These are phyloP conservation scores for Hanseniaspora lindneri DNA, from an alignment of 805 yeast genomes.

Conservation along the genomic window DNA sequence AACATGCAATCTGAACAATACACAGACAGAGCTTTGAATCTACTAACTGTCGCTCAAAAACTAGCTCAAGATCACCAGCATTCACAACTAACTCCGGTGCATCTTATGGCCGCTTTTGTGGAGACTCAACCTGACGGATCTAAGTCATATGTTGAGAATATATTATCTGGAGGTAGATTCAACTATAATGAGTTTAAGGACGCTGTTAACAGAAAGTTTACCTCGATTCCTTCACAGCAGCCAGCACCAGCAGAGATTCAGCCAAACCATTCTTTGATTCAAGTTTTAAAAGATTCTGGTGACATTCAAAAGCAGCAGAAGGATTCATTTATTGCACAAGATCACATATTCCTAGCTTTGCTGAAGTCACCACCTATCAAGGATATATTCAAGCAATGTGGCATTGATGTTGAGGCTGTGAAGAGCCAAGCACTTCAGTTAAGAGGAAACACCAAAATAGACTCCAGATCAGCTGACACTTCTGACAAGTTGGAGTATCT, in stretches of 20 bases:
- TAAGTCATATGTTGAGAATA: slow-evolving; percentile 60
- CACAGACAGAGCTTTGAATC: slow-evolving; percentile 83
- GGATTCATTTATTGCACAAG: slow-evolving; percentile 86
- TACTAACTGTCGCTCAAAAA: slow-evolving; percentile 66
- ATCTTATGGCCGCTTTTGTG: slow-evolving; percentile 82
- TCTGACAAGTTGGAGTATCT: slow-evolving; percentile 73
- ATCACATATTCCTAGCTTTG: slow-evolving; percentile 76
- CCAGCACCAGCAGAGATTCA: slow-evolving; percentile 81
- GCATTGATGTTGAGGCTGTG: slow-evolving; percentile 55
- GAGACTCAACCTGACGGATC: slow-evolving; percentile 45
- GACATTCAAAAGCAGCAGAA: slow-evolving; percentile 78
- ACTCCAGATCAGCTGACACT: slow-evolving; percentile 87
- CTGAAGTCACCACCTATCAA: slow-evolving; percentile 66
- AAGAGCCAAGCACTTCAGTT: slow-evolving; percentile 67
- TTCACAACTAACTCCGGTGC: slow-evolving; percentile 76
- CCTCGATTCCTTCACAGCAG: slow-evolving; percentile 71
- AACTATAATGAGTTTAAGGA: slow-evolving; percentile 77
- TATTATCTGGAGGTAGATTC: slow-evolving; percentile 73
- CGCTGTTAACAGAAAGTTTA: slow-evolving; percentile 66
- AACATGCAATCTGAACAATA: slow-evolving; percentile 51
- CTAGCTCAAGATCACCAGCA: slow-evolving; percentile 77
- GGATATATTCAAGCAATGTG: slow-evolving; percentile 57
- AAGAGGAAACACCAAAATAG: slow-evolving; percentile 85
- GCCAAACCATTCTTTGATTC: slow-evolving; percentile 65
- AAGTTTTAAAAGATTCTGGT: slow-evolving; percentile 58